Evolutionary conservation across 192 early-diverging fungal genomes (phyloP).

Genomic region (Phlyctochytrium arcticum): DNA sequence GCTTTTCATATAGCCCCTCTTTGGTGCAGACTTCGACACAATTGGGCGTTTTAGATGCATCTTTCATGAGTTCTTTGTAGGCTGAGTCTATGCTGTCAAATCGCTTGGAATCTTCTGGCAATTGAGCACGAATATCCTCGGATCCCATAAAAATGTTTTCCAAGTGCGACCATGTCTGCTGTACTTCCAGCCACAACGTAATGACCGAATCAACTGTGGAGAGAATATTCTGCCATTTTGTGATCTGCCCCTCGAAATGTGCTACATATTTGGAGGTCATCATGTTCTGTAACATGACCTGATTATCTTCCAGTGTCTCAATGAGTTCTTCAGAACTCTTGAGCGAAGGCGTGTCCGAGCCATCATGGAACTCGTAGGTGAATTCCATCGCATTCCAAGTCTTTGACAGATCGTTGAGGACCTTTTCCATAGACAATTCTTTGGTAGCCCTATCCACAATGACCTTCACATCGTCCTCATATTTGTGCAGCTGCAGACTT

Average conservation of each 20-base stretch:
- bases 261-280: slow-evolving; percentile 63
- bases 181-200: slow-evolving; percentile 60
- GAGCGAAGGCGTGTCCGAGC: slow-evolving; percentile 46
- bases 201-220: slow-evolving; percentile 57
- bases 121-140: slow-evolving; percentile 61
- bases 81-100: slow-evolving; percentile 58
- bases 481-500: slow-evolving; percentile 60
- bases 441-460: slow-evolving; percentile 65
- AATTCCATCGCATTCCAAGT: slow-evolving; percentile 63
- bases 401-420: slow-evolving; percentile 60
- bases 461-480: slow-evolving; percentile 62
- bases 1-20: slow-evolving; percentile 50
- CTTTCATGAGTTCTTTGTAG: slow-evolving; percentile 57
- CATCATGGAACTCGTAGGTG: slow-evolving; percentile 59
- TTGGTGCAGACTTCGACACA: slow-evolving; percentile 54
- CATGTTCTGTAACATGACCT: slow-evolving; percentile 68
- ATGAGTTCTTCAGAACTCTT: slow-evolving; percentile 60
- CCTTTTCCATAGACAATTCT: slow-evolving; percentile 64
- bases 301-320: slow-evolving; percentile 65
- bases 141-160: slow-evolving; percentile 68
- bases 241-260: slow-evolving; percentile 62
- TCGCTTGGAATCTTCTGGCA: slow-evolving; percentile 61
- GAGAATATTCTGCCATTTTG: slow-evolving; percentile 59
- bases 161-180: slow-evolving; percentile 62
- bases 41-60: slow-evolving; percentile 56